phyloP scores from a whole-genome alignment of 2,329 filamentous ascomycete genomes.

The Calonectria pseudoturangicola region DNA sequence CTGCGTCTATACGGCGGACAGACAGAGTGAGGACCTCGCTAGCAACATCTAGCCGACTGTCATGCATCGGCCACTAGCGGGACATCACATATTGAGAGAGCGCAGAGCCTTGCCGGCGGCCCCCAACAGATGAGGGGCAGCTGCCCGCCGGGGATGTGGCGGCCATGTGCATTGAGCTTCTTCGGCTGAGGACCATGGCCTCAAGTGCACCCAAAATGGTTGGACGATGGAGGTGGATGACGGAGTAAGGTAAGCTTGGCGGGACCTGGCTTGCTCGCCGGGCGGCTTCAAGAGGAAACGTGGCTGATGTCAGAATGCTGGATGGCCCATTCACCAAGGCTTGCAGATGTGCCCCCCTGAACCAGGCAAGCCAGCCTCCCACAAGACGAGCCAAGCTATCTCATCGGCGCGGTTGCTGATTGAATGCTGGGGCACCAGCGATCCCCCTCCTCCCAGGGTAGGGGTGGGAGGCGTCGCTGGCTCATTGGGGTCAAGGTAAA shows the following conservation, averaged over 20 bases:
- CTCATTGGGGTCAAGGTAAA: conserved; percentile 25
- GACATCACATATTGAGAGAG: neutral
- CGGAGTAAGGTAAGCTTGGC: conserved; percentile 45
- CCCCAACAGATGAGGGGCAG: conserved; percentile 19
- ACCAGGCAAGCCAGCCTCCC: conserved; percentile 33
- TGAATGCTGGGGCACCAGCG: conserved; percentile 34
- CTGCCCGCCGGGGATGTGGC: conserved; percentile 2
- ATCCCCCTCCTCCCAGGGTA: conserved; percentile 33
- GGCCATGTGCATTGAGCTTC: conserved; percentile 30
- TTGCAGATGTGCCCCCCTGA: conserved; percentile 33
- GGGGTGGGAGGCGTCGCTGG: conserved; percentile 21
- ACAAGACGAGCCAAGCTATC: conserved; percentile 21
- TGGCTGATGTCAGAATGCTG: conserved; percentile 56
- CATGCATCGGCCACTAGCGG: conserved; percentile 9
- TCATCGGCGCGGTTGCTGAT: conserved; percentile 35
- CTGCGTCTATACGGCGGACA: neutral
- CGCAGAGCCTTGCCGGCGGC: conserved; percentile 17
- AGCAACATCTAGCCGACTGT: conserved; percentile 8
- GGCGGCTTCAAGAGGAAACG: conserved; percentile 46
- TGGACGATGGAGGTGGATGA: conserved; percentile 41
- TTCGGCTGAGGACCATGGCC: conserved; percentile 43
- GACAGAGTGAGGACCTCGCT: neutral
- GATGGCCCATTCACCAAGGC: conserved; percentile 45
- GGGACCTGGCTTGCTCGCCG: conserved; percentile 30
- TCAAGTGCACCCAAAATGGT: conserved; percentile 13